A percentile compares a stretch with the other conserved stretches of the same genome.
Evolutionary conservation across 441 rosid genomes (phyloP).

Genomic region (Adansonia rubrostipa): DNA sequence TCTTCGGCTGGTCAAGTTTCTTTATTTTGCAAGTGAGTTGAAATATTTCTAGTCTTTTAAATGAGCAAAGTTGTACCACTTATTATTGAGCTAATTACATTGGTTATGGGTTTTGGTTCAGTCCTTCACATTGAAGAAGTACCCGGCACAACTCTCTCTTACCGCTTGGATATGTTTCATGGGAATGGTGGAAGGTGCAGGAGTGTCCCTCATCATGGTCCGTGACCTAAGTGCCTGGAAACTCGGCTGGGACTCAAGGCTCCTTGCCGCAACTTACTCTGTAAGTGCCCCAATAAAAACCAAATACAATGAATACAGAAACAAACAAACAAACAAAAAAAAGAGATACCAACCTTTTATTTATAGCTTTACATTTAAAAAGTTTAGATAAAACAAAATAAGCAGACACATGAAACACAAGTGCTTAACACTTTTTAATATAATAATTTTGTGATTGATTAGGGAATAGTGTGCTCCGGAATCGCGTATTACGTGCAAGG

Average conservation of each 20-base stretch:
- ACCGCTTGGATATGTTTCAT: slow-evolving; percentile 72
- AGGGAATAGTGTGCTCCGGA: slow-evolving; percentile 97
- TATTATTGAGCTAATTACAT: not conserved
- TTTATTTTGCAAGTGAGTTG: slow-evolving; percentile 79
- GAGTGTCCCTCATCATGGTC: slow-evolving; percentile 64
- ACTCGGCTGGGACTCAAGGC: slow-evolving; percentile 76
- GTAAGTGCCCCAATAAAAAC: slow-evolving; percentile 42
- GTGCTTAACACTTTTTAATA: not conserved
- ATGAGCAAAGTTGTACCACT: not conserved
- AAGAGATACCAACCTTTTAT: too few species aligned
- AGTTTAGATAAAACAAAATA: not conserved
- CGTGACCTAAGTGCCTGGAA: slow-evolving; percentile 79
- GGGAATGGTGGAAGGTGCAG: slow-evolving; percentile 76
- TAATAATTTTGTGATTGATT: slow-evolving; percentile 17
- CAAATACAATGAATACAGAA: not conserved
- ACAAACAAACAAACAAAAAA: not conserved
- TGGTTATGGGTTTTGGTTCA: slow-evolving; percentile 28
- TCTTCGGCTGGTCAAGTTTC: slow-evolving; percentile 76
- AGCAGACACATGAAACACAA: not conserved
- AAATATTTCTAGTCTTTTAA: not conserved
- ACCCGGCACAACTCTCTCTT: slow-evolving; percentile 86
- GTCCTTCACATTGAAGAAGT: slow-evolving; percentile 78
- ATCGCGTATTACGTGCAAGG: slow-evolving; percentile 85
- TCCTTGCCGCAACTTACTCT: slow-evolving; percentile 78
- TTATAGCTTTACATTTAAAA: not conserved